Evolutionary conservation across 805 yeast genomes (phyloP).

Genomic region (Wickerhamiella parazyma): DNA sequence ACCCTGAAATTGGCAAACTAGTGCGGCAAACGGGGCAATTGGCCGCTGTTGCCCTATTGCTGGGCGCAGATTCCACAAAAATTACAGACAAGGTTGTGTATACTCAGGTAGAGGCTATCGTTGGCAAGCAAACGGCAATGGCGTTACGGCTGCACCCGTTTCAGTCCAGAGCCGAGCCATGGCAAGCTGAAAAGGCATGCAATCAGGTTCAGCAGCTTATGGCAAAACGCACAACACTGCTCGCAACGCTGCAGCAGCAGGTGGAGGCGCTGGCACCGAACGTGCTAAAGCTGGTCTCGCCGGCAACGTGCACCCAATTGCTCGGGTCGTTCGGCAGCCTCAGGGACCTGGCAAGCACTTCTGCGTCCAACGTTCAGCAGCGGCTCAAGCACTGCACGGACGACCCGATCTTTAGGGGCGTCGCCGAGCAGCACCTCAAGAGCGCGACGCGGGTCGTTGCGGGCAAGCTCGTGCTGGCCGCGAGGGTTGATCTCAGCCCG

Average conservation of each 20-base stretch:
- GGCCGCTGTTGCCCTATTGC: constrained; percentile 35
- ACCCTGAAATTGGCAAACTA: constrained; percentile 57
- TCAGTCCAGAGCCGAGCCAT: constrained; percentile 11
- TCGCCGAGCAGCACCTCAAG: constrained; percentile 27
- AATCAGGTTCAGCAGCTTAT: constrained; percentile 11
- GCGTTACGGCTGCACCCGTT: constrained; percentile 43
- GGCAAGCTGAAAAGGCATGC: constrained; percentile 29
- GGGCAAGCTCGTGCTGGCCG: constrained; percentile 68
- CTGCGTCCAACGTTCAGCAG: constrained; percentile 59
- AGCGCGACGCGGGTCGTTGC: constrained; percentile 68
- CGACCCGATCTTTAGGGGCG: constrained; percentile 11
- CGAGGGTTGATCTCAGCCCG: constrained; percentile 64
- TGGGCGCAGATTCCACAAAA: constrained; percentile 28
- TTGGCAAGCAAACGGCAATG: constrained; percentile 53
- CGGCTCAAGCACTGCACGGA: constrained; percentile 8
- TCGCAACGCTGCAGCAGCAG: constrained; percentile 32
- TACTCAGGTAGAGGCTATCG: constrained; percentile 22
- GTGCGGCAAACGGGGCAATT: constrained; percentile 49
- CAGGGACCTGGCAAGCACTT: constrained; percentile 47
- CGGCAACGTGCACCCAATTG: constrained; percentile 59
- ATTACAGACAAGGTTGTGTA: not conserved
- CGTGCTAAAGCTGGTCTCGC: constrained; percentile 54
- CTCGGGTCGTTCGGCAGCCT: constrained; percentile 60
- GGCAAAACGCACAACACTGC: not conserved
- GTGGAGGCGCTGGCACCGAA: constrained; percentile 63